Evolutionary conservation across 2,329 filamentous ascomycete genomes (phyloP).

Genomic region (Claviceps maximensis): DNA sequence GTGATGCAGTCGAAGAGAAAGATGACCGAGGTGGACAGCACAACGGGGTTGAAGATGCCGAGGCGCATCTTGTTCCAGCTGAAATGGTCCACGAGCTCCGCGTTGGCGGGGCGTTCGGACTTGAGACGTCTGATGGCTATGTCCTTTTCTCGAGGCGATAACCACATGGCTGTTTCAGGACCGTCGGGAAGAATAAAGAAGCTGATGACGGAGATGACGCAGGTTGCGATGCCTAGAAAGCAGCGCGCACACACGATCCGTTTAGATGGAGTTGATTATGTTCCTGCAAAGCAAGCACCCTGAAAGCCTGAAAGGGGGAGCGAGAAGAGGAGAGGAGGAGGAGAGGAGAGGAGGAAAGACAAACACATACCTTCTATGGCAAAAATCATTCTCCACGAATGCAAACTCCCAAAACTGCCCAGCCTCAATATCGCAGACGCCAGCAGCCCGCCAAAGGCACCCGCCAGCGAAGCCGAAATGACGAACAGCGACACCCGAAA

Average conservation of each 20-base stretch:
- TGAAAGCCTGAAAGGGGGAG: no score
- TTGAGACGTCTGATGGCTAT: conserved; percentile 48
- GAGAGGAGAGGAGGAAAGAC: background rate
- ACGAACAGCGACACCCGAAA: conserved; percentile 53
- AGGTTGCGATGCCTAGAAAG: conserved; percentile 39
- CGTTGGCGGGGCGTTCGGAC: conserved; percentile 41
- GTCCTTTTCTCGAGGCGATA: conserved; percentile 47
- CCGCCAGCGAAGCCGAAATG: conserved; percentile 51
- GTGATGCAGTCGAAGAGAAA: conserved; percentile 58
- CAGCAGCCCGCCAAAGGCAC: conserved; percentile 54
- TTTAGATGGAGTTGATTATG: background rate
- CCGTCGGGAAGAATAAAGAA: conserved; percentile 54
- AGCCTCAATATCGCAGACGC: conserved; percentile 49
- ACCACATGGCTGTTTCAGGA: conserved; percentile 52
- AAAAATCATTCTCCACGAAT: conserved; percentile 58
- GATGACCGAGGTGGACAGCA: conserved; percentile 35
- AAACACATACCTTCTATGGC: conserved; percentile 36
- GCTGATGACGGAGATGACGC: conserved; percentile 37
- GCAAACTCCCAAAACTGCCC: conserved; percentile 39
- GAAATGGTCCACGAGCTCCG: conserved; percentile 43
- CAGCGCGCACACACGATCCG: background rate
- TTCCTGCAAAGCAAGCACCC: background rate
- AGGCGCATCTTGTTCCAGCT: conserved; percentile 44
- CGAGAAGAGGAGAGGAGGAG: background rate
- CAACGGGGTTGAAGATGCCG: conserved; percentile 51